Evolutionary conservation across 345 rosid genomes (phyloP).

Genomic region (Orychophragmus violaceus): DNA sequence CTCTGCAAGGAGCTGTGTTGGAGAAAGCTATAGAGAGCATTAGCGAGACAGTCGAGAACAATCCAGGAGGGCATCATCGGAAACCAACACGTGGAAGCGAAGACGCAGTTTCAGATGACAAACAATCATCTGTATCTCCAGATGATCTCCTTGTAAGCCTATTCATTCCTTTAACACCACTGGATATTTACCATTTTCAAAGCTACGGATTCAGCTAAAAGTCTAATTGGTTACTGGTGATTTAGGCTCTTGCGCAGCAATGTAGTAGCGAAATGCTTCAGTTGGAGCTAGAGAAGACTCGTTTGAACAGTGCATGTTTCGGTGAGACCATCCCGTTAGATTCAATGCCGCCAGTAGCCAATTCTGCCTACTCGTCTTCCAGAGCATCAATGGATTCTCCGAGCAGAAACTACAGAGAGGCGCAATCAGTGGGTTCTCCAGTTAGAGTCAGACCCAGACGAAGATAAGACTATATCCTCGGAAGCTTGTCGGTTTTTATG

Average conservation of each 20-base stretch:
- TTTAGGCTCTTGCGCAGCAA: conserved; percentile 78
- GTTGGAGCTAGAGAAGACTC: conserved; percentile 77
- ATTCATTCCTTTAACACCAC: conserved; percentile 13
- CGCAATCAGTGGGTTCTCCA: conserved; percentile 52
- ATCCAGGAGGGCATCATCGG: conserved; percentile 57
- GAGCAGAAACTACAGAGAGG: conserved; percentile 39
- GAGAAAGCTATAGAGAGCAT: conserved; percentile 83
- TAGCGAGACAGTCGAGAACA: conserved; percentile 54
- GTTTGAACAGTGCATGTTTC: conserved; percentile 80
- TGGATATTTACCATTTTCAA: conserved; percentile 12
- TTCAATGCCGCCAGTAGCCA: no score
- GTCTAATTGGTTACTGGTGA: not conserved
- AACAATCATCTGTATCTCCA: conserved; percentile 67
- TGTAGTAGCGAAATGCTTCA: conserved; percentile 68
- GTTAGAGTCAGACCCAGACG: conserved; percentile 48
- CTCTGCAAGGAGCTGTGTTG: conserved; percentile 72
- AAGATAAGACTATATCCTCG: conserved; percentile 32
- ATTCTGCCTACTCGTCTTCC: conserved; percentile 34
- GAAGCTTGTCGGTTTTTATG: not conserved
- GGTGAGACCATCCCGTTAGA: conserved; percentile 29
- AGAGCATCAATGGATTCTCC: conserved; percentile 66
- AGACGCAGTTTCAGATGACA: conserved; percentile 75
- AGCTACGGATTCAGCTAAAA: not conserved
- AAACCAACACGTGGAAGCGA: conserved; percentile 91
- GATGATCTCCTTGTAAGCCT: conserved; percentile 77